Evolutionary conservation across 2,329 filamentous ascomycete species (phyloP).

Genomic region (Botrytis sinoallii): DNA sequence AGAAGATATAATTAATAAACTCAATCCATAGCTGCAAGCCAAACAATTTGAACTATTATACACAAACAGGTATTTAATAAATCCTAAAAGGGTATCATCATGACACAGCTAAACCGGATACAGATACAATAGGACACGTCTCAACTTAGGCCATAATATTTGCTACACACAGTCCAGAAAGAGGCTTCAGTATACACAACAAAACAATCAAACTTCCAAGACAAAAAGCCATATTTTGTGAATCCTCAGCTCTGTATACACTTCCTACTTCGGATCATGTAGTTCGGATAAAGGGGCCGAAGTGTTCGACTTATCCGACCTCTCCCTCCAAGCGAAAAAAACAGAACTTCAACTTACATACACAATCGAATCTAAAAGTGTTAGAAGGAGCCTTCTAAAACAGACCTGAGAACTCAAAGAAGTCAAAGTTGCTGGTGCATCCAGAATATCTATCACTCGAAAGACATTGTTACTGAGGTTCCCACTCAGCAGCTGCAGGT

Average conservation of each 20-base stretch:
- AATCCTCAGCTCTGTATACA: too few relatives aligned
- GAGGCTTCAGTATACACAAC: too few relatives aligned
- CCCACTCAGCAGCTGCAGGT: not conserved
- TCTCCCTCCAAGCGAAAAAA: not conserved
- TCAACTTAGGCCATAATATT: not conserved
- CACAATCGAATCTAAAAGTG: not conserved
- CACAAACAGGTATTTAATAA: not conserved
- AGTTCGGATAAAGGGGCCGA: not conserved
- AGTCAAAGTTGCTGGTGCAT: not conserved
- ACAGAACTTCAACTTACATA: not conserved
- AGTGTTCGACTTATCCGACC: not conserved
- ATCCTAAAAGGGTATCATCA: fast-evolving
- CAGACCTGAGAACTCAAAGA: not conserved
- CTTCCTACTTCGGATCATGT: not conserved
- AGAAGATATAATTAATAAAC: not conserved
- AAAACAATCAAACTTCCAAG: not conserved
- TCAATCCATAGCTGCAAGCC: not conserved
- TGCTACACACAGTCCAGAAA: not conserved
- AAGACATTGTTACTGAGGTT: not conserved
- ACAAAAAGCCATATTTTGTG: not conserved
- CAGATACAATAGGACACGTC: fast-evolving
- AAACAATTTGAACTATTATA: not conserved
- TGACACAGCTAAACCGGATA: too few relatives aligned
- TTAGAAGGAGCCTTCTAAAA: not conserved
- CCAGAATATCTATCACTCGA: too few relatives aligned